Base-by-base conservation (phyloP, 139 green algal species). In the Chlamydomonas incerta region DNA sequence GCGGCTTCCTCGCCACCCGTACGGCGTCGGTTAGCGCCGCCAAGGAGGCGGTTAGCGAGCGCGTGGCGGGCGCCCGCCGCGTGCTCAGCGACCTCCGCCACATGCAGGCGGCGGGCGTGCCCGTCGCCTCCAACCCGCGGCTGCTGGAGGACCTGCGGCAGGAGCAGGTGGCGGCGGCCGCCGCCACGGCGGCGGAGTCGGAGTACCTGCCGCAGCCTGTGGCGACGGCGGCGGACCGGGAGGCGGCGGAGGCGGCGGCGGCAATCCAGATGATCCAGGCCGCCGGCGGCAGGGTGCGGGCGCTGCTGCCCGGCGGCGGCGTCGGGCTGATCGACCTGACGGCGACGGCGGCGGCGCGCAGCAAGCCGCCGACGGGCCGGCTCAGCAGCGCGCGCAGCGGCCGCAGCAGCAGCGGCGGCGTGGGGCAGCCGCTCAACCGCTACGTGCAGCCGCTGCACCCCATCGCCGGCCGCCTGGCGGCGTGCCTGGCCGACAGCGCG, bases 41-140 rank as follows among this genome's bases (percentile, higher is more conserved):
- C 23, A 55, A 55, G 33, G 66, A 85, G 65, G 65, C 79, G 66
- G 65, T 85, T 57, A 68, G 65, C 50, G 79, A 75, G 79, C 79
- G 79, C 1, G 66, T 85, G 46, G 31, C 21, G 4, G 68, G 33
- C 31, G 79, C 13, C 29, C 65, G 79, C 18, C 46, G 66, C 5
- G 31, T 85, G 47, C 66, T 85, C 31, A 31, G 17, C 21, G 47
- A 55, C 23, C 20, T 85, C n/a, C 65, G 47, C 3, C 23, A 65
- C 47, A n/a, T 31, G 21, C 31, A 52, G 33, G 47, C 55, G 6
- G 11, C 63, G 29, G 77, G 62, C 21, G n/a, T 70, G 74, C 34
- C 74, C 8, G 5, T 70, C 57, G 34, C 24, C 21, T 17, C 41
- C 11, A 60, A 84, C 41, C 46, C 77, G 11, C 23, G 18, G 18